Conservation (phyloP, 441 rosid genomes). For the Populus trichocarpa region DNA sequence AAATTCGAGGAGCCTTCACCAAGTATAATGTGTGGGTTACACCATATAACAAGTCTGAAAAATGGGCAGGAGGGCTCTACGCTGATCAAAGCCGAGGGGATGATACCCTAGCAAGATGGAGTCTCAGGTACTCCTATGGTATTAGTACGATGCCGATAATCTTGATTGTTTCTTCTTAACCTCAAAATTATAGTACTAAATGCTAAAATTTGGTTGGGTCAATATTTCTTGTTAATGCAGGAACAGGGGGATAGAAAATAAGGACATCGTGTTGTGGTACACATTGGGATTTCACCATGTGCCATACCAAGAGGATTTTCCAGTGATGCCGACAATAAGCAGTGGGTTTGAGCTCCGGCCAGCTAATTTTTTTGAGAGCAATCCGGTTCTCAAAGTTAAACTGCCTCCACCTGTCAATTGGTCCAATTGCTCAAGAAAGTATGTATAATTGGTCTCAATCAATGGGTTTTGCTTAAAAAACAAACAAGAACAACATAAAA, state of each 20-base stretch:
- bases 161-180: not conserved
- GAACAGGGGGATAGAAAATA: conserved; percentile 37
- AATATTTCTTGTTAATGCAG: conserved; percentile 17
- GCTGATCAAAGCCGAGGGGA: conserved; percentile 31
- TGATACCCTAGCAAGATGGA: conserved; percentile 24
- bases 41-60: conserved; percentile 34
- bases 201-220: not conserved
- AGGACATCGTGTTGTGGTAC: conserved; percentile 48
- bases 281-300: conserved; percentile 43
- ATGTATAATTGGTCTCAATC: not conserved
- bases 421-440: conserved; percentile 9
- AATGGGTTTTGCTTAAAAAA: conserved; percentile 11
- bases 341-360: conserved; percentile 41
- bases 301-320: conserved; percentile 48
- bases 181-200: no score
- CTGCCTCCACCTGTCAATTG: conserved; percentile 6
- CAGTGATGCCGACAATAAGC: conserved; percentile 38
- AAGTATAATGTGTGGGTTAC: conserved; percentile 34
- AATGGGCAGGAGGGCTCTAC: conserved; percentile 31
- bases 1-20: conserved; percentile 31
- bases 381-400: conserved; percentile 29
- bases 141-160: not conserved
- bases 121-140: conserved; percentile 8
- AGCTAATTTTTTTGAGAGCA: conserved; percentile 40
- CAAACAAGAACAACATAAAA: not conserved